Conservation (phyloP, 495 filamentous ascomycete genomes). For the Xylaria castorea region DNA sequence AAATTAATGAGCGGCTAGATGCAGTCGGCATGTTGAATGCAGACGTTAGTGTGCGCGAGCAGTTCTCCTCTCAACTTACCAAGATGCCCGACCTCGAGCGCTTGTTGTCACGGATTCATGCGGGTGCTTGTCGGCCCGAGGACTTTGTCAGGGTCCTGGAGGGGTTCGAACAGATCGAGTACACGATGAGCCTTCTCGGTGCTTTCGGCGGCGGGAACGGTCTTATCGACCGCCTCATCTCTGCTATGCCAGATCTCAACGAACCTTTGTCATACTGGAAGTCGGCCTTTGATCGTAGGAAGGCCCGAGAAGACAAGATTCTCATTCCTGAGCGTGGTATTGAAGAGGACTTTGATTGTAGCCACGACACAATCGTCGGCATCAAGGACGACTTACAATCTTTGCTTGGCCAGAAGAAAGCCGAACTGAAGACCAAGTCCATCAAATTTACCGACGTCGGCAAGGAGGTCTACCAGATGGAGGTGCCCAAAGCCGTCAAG, state of each 20-base stretch:
- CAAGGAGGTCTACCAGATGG: slow-evolving; percentile 96
- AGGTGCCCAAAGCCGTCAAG: slow-evolving; percentile 86
- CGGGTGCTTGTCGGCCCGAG: slow-evolving; percentile 81
- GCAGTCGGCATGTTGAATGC: slow-evolving; percentile 93
- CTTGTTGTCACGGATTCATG: slow-evolving; percentile 93
- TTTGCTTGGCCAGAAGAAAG: slow-evolving; percentile 72
- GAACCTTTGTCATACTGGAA: slow-evolving; percentile 84
- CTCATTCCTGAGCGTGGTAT: slow-evolving; percentile 89
- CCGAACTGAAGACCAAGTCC: slow-evolving; percentile 67
- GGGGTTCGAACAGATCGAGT: slow-evolving; percentile 96
- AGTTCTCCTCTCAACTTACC: slow-evolving; percentile 81
- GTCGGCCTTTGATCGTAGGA: slow-evolving; percentile 85
- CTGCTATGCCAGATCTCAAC: slow-evolving; percentile 82
- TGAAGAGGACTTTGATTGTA: slow-evolving; percentile 90
- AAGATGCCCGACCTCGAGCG: slow-evolving; percentile 96
- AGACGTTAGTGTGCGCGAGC: slow-evolving; percentile 75
- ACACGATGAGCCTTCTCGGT: slow-evolving; percentile 80
- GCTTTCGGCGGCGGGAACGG: slow-evolving; percentile 74
- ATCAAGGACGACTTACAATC: slow-evolving; percentile 74
- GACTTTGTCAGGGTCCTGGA: slow-evolving; percentile 96
- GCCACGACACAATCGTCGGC: slow-evolving; percentile 75
- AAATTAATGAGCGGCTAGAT: slow-evolving; percentile 94
- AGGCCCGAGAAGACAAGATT: slow-evolving; percentile 72
- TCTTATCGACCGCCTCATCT: slow-evolving; percentile 82
- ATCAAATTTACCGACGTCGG: slow-evolving; percentile 89